Evolutionary conservation across 345 rosid species (phyloP), one percentile per base, ranked within the genome.

Genomic region (Euphorbia lathyris): DNA sequence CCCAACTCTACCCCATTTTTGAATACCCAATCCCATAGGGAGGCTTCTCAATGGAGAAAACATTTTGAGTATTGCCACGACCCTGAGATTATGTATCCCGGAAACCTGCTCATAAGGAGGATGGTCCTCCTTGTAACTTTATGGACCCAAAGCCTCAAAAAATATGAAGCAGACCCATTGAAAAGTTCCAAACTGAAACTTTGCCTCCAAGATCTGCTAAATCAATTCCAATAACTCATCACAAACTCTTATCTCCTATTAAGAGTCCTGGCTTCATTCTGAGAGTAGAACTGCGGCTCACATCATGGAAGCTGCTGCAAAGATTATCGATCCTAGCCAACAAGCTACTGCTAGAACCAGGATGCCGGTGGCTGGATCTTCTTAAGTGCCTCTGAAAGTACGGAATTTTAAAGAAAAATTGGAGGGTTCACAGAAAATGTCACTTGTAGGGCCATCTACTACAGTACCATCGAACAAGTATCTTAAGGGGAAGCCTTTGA

Each of bases 231-330:
- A n/a, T n/a, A n/a, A n/a, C n/a, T n/a, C n/a, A n/a, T n/a, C n/a
- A n/a, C n/a, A n/a, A n/a, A n/a, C n/a, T n/a, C n/a, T n/a, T n/a
- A n/a, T n/a, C n/a, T n/a, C n/a, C n/a, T n/a, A n/a, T n/a, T n/a
- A n/a, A n/a, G n/a, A n/a, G n/a, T n/a, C n/a, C n/a, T n/a, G n/a
- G n/a, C n/a, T n/a, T n/a, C n/a, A n/a, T n/a, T n/a, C n/a, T n/a
- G n/a, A n/a, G n/a, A n/a, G n/a, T n/a, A n/a, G n/a, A n/a, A n/a
- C n/a, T n/a, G n/a, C n/a, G n/a, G n/a, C n/a, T n/a, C n/a, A n/a
- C n/a, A n/a, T n/a, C n/a, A n/a, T n/a, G n/a, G n/a, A n/a, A n/a
- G 97, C 92, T 3, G 99, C 99, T 66, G 89, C 97, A 58, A 86
- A 79, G 74, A 90, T 92, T 66, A 84, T 95, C 1, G 96, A 88